A percentile compares a stretch with the other conserved stretches of the same genome.
phyloP scores from a whole-genome alignment of 768 basidiomycete genomes.

The Clathrus columnatus region DNA sequence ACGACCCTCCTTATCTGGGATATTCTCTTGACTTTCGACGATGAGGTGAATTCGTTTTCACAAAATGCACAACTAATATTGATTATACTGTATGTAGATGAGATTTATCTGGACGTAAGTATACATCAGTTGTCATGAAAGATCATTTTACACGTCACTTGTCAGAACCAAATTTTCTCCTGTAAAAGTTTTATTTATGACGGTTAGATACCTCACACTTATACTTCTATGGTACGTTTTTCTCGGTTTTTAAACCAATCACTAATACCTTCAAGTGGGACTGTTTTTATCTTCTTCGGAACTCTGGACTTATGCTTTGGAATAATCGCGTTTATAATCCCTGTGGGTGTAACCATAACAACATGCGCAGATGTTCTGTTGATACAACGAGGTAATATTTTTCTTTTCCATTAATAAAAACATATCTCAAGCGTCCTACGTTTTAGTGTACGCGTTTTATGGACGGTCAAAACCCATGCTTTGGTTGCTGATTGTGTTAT shows the following conservation, averaged over 20 bases:
- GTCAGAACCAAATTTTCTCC: neutral
- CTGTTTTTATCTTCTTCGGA: neutral
- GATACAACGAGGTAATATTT: neutral
- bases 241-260: neutral
- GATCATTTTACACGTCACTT: too few relatives aligned
- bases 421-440: neutral
- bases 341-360: neutral
- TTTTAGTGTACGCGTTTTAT: neutral
- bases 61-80: neutral
- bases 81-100: neutral
- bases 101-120: neutral
- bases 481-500: neutral
- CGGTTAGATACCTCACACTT: neutral
- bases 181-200: neutral
- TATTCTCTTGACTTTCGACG: neutral
- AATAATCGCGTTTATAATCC: neutral
- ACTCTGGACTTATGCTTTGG: neutral
- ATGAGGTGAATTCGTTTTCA: neutral
- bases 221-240: neutral
- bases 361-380: neutral
- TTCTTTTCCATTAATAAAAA: neutral
- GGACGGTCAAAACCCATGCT: neutral
- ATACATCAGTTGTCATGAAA: neutral
- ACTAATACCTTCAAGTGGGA: neutral
- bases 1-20: neutral